A percentile compares a stretch with the other conserved stretches of the same genome.
Evolutionary conservation across 2,329 filamentous ascomycete genomes (phyloP).

Genomic region (Trichophyton schoenleinii): DNA sequence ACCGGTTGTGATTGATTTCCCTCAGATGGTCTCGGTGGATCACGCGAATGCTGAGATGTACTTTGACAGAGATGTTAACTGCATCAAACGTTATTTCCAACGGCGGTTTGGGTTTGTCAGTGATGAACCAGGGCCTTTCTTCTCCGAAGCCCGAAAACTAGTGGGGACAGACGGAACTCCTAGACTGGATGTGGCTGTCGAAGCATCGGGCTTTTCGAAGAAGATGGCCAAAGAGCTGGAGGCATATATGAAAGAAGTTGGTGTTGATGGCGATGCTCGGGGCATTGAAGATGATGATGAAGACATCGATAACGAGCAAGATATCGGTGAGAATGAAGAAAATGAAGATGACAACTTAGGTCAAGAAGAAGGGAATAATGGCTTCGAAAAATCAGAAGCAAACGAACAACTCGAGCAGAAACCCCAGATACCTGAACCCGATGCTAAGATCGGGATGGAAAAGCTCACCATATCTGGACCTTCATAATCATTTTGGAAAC

Average conservation of each 20-base stretch:
- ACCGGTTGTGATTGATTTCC: conserved; percentile 91
- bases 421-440: not conserved
- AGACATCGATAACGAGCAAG: conserved; percentile 28
- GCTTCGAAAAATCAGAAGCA: not conserved
- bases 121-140: conserved; percentile 72
- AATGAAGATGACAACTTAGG: conserved; percentile 5
- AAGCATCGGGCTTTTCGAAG: conserved; percentile 88
- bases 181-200: conserved; percentile 73
- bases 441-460: conserved; percentile 2
- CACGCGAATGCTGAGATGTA: conserved; percentile 92
- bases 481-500: not conserved
- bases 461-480: conserved; percentile 2
- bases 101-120: conserved; percentile 77
- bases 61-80: conserved; percentile 90
- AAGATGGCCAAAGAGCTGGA: conserved; percentile 95
- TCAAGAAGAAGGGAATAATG: not conserved
- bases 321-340: conserved; percentile 11
- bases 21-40: conserved; percentile 93
- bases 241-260: conserved; percentile 67
- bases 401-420: not conserved
- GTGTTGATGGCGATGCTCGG: conserved; percentile 42
- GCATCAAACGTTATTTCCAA: conserved; percentile 88
- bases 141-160: conserved; percentile 66
- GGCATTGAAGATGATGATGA: conserved; percentile 27
- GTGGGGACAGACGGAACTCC: conserved; percentile 49